Base-by-base conservation (phyloP, 352 stramenopile species). In the Albugo candida region DNA sequence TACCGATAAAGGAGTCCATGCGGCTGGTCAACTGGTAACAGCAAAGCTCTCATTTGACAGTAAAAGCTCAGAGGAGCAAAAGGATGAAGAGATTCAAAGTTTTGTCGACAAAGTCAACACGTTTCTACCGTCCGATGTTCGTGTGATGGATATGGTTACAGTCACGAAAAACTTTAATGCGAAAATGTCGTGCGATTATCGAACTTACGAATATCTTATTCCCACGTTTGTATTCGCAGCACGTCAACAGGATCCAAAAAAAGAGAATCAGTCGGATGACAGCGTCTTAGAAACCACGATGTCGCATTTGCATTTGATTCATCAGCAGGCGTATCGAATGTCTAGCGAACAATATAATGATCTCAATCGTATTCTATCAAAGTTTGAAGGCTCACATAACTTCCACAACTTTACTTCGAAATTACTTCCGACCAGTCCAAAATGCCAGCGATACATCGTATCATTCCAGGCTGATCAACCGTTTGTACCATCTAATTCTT, bases 341-440 rank as follows among this genome's bases (percentile, higher is more conserved):
- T 64, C 60, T 45, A 61, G 73, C 21, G 64, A 70, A 5, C 81
- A 62, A 18, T 57, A 67, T 44, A 57, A 58, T 13, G 34, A 49
- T 18, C 54, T 95, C 10, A 70, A 81, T 35, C 49, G 50, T 11
- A 70, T 65, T 31, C 56, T 94, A 21, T 59, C 62, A 14, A 44
- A 70, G 39, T 96, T 76, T 49, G 61, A 82, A 41, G 86, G 86
- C 18, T 95, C 83, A 18, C 82, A 94, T 61, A 94, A 94, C 55
- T 96, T 94, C 55, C 94, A 98, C 71, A 98, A 98, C 59, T 98
- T 97, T 56, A 98, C 94, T 27, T 85, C 81, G 41, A 88, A 91
- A 56, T 66, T 89, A 47, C 71, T 86, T 51, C 75, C 77, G 0
- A 77, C 64, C 17, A 88, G 72, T 49, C 74, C 76, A 31, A 78